A percentile compares a stretch with the other conserved stretches of the same genome.
These are phyloP conservation scores for Entomortierella chlamydospora DNA, from an alignment of 192 early-diverging fungal genomes.

Conservation along the genomic window DNA sequence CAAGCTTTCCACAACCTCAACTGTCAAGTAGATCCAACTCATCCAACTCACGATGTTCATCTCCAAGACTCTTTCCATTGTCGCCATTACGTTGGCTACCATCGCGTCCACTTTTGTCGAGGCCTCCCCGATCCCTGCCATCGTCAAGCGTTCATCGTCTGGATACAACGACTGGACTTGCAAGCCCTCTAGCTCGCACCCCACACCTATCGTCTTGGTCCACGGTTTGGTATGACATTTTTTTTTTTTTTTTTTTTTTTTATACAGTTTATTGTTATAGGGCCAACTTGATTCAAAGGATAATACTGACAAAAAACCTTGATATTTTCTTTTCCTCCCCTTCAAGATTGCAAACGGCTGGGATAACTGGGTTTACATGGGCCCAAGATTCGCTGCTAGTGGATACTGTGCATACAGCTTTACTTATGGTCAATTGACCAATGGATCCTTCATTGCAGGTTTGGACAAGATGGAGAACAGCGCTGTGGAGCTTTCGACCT, in stretches of 20 bases:
- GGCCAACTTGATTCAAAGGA: neutral
- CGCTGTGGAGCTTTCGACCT: slow-evolving; percentile 23
- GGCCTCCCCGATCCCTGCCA: slow-evolving; percentile 31
- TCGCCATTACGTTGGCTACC: slow-evolving; percentile 25
- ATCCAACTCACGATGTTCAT: slow-evolving; percentile 17
- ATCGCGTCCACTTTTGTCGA: slow-evolving; percentile 29
- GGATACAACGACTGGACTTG: slow-evolving; percentile 46
- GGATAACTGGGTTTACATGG: slow-evolving; percentile 48
- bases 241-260: slow-evolving; percentile 1
- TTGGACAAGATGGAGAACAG: slow-evolving; percentile 42
- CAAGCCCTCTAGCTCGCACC: slow-evolving; percentile 28
- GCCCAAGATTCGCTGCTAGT: slow-evolving; percentile 7
- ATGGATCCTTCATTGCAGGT: slow-evolving; percentile 26
- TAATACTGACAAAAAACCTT: neutral
- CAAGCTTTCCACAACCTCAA: neutral
- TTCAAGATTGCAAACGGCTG: slow-evolving; percentile 30
- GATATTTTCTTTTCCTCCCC: neutral
- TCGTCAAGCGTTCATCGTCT: slow-evolving; percentile 28
- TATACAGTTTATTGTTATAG: neutral
- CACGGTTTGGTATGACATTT: slow-evolving; percentile 32
- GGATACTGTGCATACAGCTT: slow-evolving; percentile 46
- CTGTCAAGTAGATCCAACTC: neutral
- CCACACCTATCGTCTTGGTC: slow-evolving; percentile 30
- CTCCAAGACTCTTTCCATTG: slow-evolving; percentile 24
- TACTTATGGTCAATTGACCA: slow-evolving; percentile 31